Base-by-base conservation (phyloP, 148 eudicot species). In the Nepenthes gracilis region DNA sequence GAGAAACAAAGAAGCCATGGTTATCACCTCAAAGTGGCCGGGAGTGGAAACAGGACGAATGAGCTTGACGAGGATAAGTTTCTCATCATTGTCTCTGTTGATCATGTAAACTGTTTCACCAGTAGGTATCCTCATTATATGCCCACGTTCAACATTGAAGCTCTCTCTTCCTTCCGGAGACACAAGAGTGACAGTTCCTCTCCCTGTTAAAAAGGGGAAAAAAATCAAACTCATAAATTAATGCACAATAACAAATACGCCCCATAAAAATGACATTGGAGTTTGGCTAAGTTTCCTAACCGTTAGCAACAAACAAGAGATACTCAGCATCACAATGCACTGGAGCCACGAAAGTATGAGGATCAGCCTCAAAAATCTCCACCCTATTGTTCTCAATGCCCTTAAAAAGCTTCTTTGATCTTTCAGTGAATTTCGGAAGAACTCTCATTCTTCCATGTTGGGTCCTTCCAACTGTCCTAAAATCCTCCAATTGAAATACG, bases 351-450 rank as follows among this genome's bases (percentile, higher is more conserved):
- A 93, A 86, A 48, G 96, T 86, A 48, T 75, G 87, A 54, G 98
- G 98, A 47, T 84, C 70, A 35, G 89, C 78, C 74, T 88, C 90
- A 48, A 85, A 75, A 48, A 92, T 63, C 13, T 70, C 53, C 55
- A 92, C 72, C 60, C 97, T 81, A 58, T 48, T 83, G 58, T 88
- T 85, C 67, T 83, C 81, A 56, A 92, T 83, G 23, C 96, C 93
- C 4, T 74, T 66, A 49, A 92, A 80, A 47, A 87, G 86, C 35
- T 70, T 64, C 35, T 72, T 64, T 2, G 96, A 83, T 15, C 85
- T 76, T 36, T 91, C 54, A 14, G 63, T 74, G 61, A 91, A 91
- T 9, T 71, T 81, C 54, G 70, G 77, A 33, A 91, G 84, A 40
- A 80, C 68, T 10, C 77, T 64, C 13, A 77, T 33, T 6, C 67